Evolutionary conservation across 108 stramenopile genomes (phyloP).

Genomic region (Asterionellopsis glacialis): DNA sequence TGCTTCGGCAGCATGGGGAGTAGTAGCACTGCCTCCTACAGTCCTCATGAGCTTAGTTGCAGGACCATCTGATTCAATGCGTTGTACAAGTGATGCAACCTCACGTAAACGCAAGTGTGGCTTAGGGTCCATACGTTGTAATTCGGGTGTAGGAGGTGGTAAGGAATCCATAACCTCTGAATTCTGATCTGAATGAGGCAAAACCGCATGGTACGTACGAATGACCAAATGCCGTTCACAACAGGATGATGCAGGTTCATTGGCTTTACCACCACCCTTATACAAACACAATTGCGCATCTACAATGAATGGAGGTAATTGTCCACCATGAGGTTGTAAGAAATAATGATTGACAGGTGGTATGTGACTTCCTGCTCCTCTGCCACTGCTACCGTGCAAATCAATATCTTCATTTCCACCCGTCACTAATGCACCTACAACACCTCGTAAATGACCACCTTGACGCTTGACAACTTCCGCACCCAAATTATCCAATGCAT

Average conservation of each 20-base stretch:
- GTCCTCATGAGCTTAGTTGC: too few species aligned
- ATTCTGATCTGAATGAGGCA: background rate
- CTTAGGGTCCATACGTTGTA: constrained; percentile 31
- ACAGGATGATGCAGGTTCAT: constrained; percentile 12
- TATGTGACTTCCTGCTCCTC: too few species aligned
- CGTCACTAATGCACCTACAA: constrained; percentile 1
- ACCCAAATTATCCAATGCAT: constrained; percentile 16
- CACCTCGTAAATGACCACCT: constrained; percentile 52
- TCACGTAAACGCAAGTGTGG: constrained; percentile 28
- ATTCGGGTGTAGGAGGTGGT: background rate
- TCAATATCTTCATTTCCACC: too few species aligned
- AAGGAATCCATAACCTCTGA: constrained; percentile 37
- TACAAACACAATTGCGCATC: constrained; percentile 77
- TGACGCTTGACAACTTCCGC: constrained; percentile 42
- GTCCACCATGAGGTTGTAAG: constrained; percentile 9
- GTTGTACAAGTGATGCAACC: constrained; percentile 43
- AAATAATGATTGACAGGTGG: constrained; percentile 10
- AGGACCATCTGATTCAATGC: too few species aligned
- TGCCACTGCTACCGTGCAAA: too few species aligned
- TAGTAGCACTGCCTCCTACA: too few species aligned
- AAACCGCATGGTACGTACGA: constrained; percentile 52
- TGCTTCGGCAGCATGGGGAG: too few species aligned
- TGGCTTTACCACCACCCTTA: constrained; percentile 22
- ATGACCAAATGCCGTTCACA: constrained; percentile 60
- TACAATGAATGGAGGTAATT: constrained; percentile 49